These are phyloP conservation scores for Wickerhamomyces bovis DNA, from an alignment of 805 yeast genomes.

Conservation along the genomic window DNA sequence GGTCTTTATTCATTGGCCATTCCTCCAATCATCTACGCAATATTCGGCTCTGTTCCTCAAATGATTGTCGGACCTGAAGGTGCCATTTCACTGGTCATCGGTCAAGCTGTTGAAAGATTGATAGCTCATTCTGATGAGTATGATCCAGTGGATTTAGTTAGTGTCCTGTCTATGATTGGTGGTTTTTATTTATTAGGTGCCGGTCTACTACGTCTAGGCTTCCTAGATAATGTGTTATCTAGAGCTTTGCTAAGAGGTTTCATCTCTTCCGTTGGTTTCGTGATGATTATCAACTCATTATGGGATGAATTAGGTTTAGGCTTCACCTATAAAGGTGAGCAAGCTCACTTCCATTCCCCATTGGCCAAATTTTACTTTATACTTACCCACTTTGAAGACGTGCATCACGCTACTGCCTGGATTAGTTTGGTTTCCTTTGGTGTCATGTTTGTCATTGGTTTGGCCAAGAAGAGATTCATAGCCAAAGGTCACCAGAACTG, in stretches of 20 bases:
- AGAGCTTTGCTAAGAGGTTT: slow-evolving; percentile 77
- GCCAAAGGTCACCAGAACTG: slow-evolving; percentile 32
- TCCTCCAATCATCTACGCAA: slow-evolving; percentile 71
- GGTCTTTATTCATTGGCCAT: slow-evolving; percentile 73
- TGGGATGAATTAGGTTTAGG: slow-evolving; percentile 69
- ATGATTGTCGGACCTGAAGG: slow-evolving; percentile 93
- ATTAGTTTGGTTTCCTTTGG: slow-evolving; percentile 51
- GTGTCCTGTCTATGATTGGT: slow-evolving; percentile 64
- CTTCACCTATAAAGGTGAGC: slow-evolving; percentile 37
- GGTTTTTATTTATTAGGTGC: slow-evolving; percentile 68
- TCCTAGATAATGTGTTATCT: slow-evolving; percentile 72
- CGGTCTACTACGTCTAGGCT: slow-evolving; percentile 83
- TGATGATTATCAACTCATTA: slow-evolving; percentile 73
- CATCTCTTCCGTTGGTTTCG: slow-evolving; percentile 77
- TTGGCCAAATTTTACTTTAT: slow-evolving; percentile 62
- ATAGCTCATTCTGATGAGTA: slow-evolving; percentile 36
- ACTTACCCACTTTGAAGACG: slow-evolving; percentile 37
- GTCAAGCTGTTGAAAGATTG: slow-evolving; percentile 65
- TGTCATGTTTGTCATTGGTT: slow-evolving; percentile 38
- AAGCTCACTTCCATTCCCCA: slow-evolving; percentile 61
- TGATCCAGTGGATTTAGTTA: slow-evolving; percentile 50
- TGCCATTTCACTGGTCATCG: slow-evolving; percentile 76
- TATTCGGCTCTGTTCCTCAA: slow-evolving; percentile 82
- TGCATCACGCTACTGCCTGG: slow-evolving; percentile 53
- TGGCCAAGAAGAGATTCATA: slow-evolving; percentile 31